Conservation (phyloP, 306 rosid species). For the Quercus suber region DNA sequence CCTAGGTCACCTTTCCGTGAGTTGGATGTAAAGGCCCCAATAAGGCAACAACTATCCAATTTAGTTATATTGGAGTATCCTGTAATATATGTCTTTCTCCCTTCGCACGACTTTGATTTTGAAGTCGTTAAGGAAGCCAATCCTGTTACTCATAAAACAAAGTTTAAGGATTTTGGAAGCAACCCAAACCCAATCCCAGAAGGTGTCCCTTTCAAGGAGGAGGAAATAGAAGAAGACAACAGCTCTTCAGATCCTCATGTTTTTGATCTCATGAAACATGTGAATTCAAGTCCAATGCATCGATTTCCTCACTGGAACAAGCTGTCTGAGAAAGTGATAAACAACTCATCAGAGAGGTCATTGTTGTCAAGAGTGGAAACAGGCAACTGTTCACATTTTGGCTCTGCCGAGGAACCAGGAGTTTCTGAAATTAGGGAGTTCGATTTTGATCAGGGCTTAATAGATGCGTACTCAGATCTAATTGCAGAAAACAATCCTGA, state of each 20-base stretch:
- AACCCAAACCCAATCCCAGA: slow-evolving; percentile 23
- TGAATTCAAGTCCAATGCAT: slow-evolving; percentile 35
- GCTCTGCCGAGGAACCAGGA: slow-evolving; percentile 24
- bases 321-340: slow-evolving; percentile 21
- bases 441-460: slow-evolving; percentile 59
- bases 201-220: slow-evolving; percentile 69
- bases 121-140: slow-evolving; percentile 50
- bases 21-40: slow-evolving; percentile 61
- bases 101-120: slow-evolving; percentile 58
- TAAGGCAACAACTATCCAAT: slow-evolving; percentile 65
- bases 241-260: slow-evolving; percentile 36
- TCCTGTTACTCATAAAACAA: slow-evolving; percentile 31
- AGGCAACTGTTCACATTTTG: slow-evolving; percentile 28
- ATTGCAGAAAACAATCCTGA: slow-evolving; percentile 55
- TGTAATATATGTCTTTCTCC: slow-evolving; percentile 62
- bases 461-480: slow-evolving; percentile 53
- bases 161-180: slow-evolving; percentile 26
- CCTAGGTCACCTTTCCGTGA: slow-evolving; percentile 61
- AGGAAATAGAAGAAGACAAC: slow-evolving; percentile 64
- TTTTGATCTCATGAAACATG: slow-evolving; percentile 52
- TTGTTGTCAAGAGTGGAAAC: slow-evolving; percentile 28
- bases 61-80: slow-evolving; percentile 79
- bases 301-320: slow-evolving; percentile 16
- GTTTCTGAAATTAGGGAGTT: slow-evolving; percentile 35
- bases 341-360: slow-evolving; percentile 29